Base-by-base conservation (phyloP, 129 eudicot species). In the Centrapalus pauciflorus region DNA sequence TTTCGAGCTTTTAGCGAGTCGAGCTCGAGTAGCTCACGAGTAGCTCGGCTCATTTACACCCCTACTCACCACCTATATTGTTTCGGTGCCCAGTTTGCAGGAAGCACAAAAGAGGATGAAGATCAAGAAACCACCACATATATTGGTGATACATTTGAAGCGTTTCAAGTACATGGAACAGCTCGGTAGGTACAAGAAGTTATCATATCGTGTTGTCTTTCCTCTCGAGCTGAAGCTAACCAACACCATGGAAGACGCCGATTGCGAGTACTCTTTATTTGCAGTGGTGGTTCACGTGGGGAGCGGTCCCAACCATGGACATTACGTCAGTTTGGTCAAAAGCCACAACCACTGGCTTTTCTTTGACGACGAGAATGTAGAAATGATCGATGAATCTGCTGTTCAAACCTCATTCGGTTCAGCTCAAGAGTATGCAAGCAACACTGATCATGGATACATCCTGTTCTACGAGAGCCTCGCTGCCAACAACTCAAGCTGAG, bases 81-180 rank as follows among this genome's bases (percentile, higher is more conserved):
- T 41, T 60, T 45, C 17, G 19, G 32, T 37, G 1, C 61, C 46
- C 77, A 85, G 94, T 83, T 80, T 86, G 56, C 94, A 86, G 69
- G 94, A 86, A 73, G 94, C 94, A 16, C 94, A 86, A 79, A 86
- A 86, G 77, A 86, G 94, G 67, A 86, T 82, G 94, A 86, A 86
- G 80, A 86, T 86, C 12, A 86, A 86, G 43, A 82, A 82, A 54
- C 88, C 88, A 3, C 94, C 94, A 8, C 94, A 86, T 50, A 77
- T 86, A 33, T 77, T 86, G 61, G 94, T 82, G 13, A 86, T 86
- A 63, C 94, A 86, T 72, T 64, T 86, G 59, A 86, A 86, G 76
- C 79, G 94, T 30, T 86, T 82, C 82, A 86, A 86, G 79, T 86
- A 86, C 78, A 86, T 86, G 43, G 94, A 86, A 63, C 94, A 86